Conservation (phyloP, 2,329 filamentous ascomycete genomes). For the Alternaria atra region DNA sequence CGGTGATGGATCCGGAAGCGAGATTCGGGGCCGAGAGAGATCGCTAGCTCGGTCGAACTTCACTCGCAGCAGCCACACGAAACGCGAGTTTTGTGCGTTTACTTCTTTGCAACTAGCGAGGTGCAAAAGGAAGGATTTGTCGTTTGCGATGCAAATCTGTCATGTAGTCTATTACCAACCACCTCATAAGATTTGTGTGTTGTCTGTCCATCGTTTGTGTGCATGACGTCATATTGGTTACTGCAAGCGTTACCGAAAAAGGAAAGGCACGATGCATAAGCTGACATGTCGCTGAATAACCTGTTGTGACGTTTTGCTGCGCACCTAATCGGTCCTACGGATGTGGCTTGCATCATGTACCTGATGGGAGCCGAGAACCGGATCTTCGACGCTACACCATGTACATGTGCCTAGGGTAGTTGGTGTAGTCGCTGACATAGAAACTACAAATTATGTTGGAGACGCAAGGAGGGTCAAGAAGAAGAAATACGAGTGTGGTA, state of each 20-base stretch:
- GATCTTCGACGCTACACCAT: neutral
- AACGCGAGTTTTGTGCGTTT: neutral
- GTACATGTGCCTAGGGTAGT: neutral
- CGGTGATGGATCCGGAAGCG: too few species aligned
- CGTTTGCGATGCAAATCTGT: too few species aligned
- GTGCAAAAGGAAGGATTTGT: neutral
- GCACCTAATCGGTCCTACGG: neutral
- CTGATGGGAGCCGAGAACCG: neutral
- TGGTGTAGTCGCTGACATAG: neutral
- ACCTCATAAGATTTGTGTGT: neutral
- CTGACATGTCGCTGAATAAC: constrained; percentile 10
- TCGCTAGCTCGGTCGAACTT: too few species aligned
- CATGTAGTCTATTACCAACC: neutral
- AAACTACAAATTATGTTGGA: neutral
- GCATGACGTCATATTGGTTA: neutral
- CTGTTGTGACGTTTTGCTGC: neutral
- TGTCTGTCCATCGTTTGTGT: neutral
- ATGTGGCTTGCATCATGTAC: neutral
- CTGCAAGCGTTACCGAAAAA: neutral
- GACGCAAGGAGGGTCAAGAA: neutral
- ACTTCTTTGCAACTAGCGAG: neutral
- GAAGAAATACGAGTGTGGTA: neutral
- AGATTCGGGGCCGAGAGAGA: too few species aligned
- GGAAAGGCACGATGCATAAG: constrained; percentile 7
- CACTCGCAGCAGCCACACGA: too few species aligned